Evolutionary conservation across 1,139 yeast genomes (phyloP).

Genomic region (Scheffersomyces insectosa): DNA sequence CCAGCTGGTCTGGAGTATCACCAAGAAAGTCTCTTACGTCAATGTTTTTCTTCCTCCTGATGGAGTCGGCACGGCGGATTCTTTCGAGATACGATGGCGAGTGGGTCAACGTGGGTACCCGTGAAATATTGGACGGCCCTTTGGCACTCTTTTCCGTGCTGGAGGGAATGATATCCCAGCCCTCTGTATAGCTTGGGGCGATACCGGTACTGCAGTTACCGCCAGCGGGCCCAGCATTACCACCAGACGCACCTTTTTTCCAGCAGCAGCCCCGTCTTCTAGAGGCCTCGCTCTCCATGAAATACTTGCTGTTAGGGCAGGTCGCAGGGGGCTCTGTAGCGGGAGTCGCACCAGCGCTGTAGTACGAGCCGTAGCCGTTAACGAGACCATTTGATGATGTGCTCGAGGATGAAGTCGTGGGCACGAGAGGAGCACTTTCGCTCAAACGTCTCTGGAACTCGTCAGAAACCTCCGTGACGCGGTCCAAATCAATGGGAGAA

Average conservation of each 20-base stretch:
- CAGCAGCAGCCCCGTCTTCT: not conserved
- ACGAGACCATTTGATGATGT: not conserved
- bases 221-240: not conserved
- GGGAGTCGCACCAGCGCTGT: not conserved
- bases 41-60: too few species aligned
- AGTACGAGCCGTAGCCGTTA: too few species aligned
- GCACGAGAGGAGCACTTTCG: not conserved
- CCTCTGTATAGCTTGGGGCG: not conserved
- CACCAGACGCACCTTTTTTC: not conserved
- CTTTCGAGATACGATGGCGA: too few species aligned
- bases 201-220: not conserved
- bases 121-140: too few species aligned
- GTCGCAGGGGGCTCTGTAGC: too few species aligned
- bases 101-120: too few species aligned
- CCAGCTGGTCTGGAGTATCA: not conserved
- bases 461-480: conserved; percentile 9
- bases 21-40: not conserved
- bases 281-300: not conserved
- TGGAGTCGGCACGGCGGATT: too few species aligned
- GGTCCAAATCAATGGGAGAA: conserved; percentile 11
- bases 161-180: conserved; percentile 1
- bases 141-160: too few species aligned
- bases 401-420: not conserved
- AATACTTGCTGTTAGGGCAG: too few species aligned
- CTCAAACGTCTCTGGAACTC: conserved; percentile 5